Percentiles rank a stretch among this genome's conserved stretches.
Evolutionary conservation across 2,329 filamentous ascomycete genomes (phyloP).

Genomic region (Venturia oleaginea): DNA sequence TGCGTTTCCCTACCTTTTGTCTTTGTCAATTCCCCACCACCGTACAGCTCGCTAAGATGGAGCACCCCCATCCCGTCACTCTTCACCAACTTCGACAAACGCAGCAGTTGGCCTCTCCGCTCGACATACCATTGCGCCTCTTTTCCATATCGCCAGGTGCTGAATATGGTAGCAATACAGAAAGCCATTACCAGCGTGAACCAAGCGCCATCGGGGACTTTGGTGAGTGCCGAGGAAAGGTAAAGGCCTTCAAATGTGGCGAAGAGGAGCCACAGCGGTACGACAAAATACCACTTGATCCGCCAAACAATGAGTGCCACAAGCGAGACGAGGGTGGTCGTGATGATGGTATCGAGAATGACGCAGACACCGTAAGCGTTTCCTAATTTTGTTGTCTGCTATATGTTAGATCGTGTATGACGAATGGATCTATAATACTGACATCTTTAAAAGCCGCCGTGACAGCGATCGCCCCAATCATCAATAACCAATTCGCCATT

Average conservation of each 20-base stretch:
- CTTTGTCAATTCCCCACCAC: not conserved
- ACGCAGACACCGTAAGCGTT: conserved; percentile 74
- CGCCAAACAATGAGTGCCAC: conserved; percentile 67
- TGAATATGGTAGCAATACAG: conserved; percentile 55
- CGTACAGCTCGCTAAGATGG: not conserved
- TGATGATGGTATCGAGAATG: conserved; percentile 71
- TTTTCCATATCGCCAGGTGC: conserved; percentile 72
- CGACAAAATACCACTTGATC: conserved; percentile 49
- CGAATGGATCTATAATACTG: conserved; percentile 37
- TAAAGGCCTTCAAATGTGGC: conserved; percentile 60
- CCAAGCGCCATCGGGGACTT: conserved; percentile 70
- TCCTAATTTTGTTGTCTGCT: conserved; percentile 38
- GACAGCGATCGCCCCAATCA: conserved; percentile 66
- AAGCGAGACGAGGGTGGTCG: conserved; percentile 64
- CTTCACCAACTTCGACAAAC: not conserved
- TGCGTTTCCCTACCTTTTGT: not conserved
- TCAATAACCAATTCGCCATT: conserved; percentile 65
- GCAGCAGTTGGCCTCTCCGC: conserved; percentile 47
- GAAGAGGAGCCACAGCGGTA: conserved; percentile 54
- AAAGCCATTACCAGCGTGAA: conserved; percentile 60
- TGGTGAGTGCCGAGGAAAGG: conserved; percentile 59
- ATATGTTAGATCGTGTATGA: not conserved
- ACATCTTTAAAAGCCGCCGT: conserved; percentile 62
- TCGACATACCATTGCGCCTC: conserved; percentile 69
- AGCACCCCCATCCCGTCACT: not conserved